These are phyloP conservation scores for Senecio squalidus DNA, from an alignment of 140 eudicot genomes.

Conservation along the genomic window DNA sequence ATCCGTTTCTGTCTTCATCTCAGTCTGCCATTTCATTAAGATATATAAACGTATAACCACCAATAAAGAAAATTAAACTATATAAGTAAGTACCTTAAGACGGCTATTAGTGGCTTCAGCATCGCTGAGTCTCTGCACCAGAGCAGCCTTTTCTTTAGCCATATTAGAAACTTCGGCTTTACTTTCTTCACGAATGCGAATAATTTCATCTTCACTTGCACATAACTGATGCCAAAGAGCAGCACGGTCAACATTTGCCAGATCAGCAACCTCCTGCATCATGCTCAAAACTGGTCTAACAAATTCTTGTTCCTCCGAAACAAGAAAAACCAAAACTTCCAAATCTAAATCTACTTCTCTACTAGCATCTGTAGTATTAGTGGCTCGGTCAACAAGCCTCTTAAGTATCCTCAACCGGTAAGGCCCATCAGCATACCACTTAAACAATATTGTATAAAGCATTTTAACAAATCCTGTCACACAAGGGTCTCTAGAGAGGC, in stretches of 20 bases:
- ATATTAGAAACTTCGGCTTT: slow-evolving; percentile 62
- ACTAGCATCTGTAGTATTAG: slow-evolving; percentile 49
- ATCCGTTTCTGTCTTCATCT: slow-evolving; percentile 86
- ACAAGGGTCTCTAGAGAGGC: slow-evolving; percentile 57
- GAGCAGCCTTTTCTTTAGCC: slow-evolving; percentile 64
- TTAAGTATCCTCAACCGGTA: slow-evolving; percentile 76
- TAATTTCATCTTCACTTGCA: slow-evolving; percentile 84
- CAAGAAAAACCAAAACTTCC: slow-evolving; percentile 72
- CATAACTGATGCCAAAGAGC: slow-evolving; percentile 99
- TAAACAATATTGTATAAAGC: slow-evolving; percentile 80
- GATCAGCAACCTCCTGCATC: slow-evolving; percentile 95
- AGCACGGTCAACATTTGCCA: slow-evolving; percentile 94
- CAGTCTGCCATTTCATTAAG: slow-evolving; percentile 51
- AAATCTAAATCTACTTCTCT: slow-evolving; percentile 74
- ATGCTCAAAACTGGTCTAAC: slow-evolving; percentile 92
- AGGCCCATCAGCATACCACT: slow-evolving; percentile 93
- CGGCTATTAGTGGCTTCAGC: slow-evolving; percentile 75
- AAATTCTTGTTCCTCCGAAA: slow-evolving; percentile 78
- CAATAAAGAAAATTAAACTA: slow-evolving; percentile 9
- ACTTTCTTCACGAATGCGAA: slow-evolving; percentile 77
- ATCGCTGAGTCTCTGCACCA: slow-evolving; percentile 74
- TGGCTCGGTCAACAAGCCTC: slow-evolving; percentile 81
- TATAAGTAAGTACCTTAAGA: slow-evolving; percentile 76
- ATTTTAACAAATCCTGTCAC: slow-evolving; percentile 80
- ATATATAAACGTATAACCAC: neutral